Evolutionary conservation across 2,329 filamentous ascomycete genomes (phyloP), one percentile per base, ranked within the genome.

Genomic region (Fulvia fulva): DNA sequence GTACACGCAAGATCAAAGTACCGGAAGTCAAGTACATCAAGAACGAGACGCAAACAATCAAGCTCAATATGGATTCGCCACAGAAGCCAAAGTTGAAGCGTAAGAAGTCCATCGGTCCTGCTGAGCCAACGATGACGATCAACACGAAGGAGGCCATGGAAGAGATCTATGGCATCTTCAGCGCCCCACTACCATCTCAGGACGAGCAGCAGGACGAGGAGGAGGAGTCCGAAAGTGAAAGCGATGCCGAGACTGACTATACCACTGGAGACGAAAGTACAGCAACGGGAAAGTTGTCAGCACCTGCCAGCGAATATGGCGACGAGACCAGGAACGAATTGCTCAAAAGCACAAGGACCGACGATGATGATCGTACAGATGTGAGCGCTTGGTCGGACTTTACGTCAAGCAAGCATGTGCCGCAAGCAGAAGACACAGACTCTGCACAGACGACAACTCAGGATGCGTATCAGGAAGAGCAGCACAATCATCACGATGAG

Each of bases 131-230:
- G 1, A 97, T 99, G 92, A 99, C 94, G 0, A 84, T 99, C 64
- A 91, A 97, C 71, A 99, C 94, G 12, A 90, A 85, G 67, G 93
- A 94, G 64, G 94, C 94, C 4, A 97, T 93, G 62, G 92, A 97
- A 67, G 94, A 99, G 67, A 97, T 99, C 53, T 97, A 97, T 69
- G 91, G 91, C 58, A 90, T 99, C 50, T 99, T 97, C 76, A 97
- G 94, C 69, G 89, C 94, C 58, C 93, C 94, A 1, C 74, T 93
- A 34, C 81, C 82, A 61, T 77, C 77, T 32, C 74, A 75, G 19
- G 72, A 77, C 1, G 75, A 76, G 30, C 71, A 75, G 41, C 72
- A 75, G 0, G 82, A 80, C 23, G 80, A 80, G 2, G 86, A 90
- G 14, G 86, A 87, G 57, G 85, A 88, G 47, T 89, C 80, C 56